These are phyloP conservation scores for Solanum chmielewskii DNA, from an alignment of 257 asterid genomes.

Conservation along the genomic window DNA sequence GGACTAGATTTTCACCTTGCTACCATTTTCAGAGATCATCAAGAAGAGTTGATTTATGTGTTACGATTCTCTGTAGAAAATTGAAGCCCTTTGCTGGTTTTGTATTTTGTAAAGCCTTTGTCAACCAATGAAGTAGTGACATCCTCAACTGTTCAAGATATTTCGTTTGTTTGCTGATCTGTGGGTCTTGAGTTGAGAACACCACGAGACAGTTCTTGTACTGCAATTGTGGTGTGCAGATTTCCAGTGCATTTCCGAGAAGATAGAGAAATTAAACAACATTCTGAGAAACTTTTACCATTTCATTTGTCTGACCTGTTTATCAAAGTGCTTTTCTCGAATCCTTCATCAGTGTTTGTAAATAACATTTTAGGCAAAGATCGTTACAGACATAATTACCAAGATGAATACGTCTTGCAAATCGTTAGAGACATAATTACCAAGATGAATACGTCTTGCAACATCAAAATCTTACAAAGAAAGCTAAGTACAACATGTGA, in stretches of 20 bases:
- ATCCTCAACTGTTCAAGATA: not conserved
- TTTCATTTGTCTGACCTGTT: not conserved
- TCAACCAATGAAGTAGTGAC: not conserved
- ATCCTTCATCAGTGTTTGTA: not conserved
- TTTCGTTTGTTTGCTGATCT: not conserved
- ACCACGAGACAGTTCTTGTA: not conserved
- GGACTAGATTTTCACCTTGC: slow-evolving; percentile 18
- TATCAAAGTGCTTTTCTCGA: not conserved
- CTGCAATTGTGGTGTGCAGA: not conserved
- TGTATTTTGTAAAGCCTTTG: not conserved
- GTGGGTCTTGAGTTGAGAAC: not conserved
- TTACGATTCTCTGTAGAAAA: not conserved
- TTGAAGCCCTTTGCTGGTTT: not conserved
- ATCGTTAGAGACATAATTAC: no score
- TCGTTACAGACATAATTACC: no score
- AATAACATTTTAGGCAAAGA: not conserved
- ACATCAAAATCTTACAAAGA: not conserved
- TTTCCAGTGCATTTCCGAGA: not conserved
- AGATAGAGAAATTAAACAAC: not conserved
- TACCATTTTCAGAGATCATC: not conserved
- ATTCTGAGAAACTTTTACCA: not conserved
- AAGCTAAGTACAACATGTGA: not conserved
- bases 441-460: no score
- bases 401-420: no score
- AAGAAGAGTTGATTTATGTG: not conserved